Percentiles rank a stretch among this genome's conserved stretches.
These are phyloP conservation scores for Yamadazyma atmosphaerica DNA, from an alignment of 1,139 yeast species.

Conservation along the genomic window DNA sequence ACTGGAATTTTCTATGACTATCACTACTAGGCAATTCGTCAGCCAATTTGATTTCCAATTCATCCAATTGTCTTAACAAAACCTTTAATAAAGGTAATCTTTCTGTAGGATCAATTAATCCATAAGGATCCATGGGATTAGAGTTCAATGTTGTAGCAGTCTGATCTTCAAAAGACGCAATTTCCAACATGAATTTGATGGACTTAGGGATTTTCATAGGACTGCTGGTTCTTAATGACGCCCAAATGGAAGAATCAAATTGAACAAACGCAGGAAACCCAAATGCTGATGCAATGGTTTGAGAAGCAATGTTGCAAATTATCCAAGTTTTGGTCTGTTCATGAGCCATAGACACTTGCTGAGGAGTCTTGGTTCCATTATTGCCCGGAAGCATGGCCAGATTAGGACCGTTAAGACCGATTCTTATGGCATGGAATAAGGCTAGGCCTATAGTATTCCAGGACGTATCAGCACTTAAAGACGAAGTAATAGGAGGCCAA, in stretches of 20 bases:
- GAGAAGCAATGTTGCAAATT: conserved; percentile 87
- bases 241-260: conserved; percentile 72
- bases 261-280: conserved; percentile 93
- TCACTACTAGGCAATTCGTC: conserved; percentile 40
- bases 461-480: conserved; percentile 90
- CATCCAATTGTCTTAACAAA: conserved; percentile 69
- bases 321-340: conserved; percentile 93
- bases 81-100: conserved; percentile 73
- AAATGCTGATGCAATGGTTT: conserved; percentile 85
- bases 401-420: conserved; percentile 72
- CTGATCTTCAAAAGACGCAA: conserved; percentile 85
- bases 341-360: conserved; percentile 46
- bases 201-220: conserved; percentile 55
- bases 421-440: conserved; percentile 84
- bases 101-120: conserved; percentile 66
- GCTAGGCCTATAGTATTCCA: conserved; percentile 96
- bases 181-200: conserved; percentile 72
- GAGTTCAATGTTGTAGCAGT: conserved; percentile 75
- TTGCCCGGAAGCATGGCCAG: conserved; percentile 13
- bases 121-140: conserved; percentile 67
- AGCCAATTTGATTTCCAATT: conserved; percentile 57
- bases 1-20: conserved; percentile 65
- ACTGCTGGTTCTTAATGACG: conserved; percentile 44
- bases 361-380: conserved; percentile 21
- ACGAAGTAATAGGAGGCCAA: conserved; percentile 96